Conservation (phyloP, 2,329 filamentous ascomycete genomes). For the Claviceps spartinae region DNA sequence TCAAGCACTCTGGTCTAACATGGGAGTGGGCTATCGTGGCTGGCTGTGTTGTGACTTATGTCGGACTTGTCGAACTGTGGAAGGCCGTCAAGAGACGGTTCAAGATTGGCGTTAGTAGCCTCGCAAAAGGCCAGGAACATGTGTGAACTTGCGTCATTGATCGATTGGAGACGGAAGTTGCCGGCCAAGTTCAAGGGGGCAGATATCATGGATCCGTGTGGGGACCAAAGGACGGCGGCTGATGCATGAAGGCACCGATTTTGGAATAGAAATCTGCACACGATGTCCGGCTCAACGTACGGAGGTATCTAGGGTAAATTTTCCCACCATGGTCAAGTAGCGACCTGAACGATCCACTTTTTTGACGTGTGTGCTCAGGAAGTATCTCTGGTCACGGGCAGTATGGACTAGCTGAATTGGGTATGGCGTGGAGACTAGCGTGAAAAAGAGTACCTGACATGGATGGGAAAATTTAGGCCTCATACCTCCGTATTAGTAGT, state of each 20-base stretch:
- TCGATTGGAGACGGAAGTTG: too few species aligned
- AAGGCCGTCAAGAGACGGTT: slow-evolving; percentile 50
- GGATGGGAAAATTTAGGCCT: too few species aligned
- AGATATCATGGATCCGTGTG: not conserved
- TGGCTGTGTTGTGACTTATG: slow-evolving; percentile 43
- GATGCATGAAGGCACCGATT: slow-evolving; percentile 14
- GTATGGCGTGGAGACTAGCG: too few species aligned
- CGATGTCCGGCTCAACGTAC: slow-evolving; percentile 15
- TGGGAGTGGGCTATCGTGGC: slow-evolving; percentile 64
- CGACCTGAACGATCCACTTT: too few species aligned
- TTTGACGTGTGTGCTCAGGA: too few species aligned
- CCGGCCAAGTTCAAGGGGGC: too few species aligned
- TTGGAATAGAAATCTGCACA: slow-evolving; percentile 14
- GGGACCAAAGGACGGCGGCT: not conserved
- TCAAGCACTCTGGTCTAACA: slow-evolving; percentile 53
- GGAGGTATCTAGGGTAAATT: too few species aligned
- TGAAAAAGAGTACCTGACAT: too few species aligned
- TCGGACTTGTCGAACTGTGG: slow-evolving; percentile 52
- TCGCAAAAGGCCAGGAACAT: slow-evolving; percentile 1
- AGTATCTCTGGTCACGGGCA: too few species aligned
- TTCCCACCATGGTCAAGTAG: too few species aligned
- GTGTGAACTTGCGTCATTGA: not conserved
- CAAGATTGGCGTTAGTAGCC: slow-evolving; percentile 19
- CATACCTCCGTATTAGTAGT: slow-evolving; percentile 7
- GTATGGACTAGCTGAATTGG: too few species aligned